phyloP scores from a whole-genome alignment of 495 filamentous ascomycete species.

The Daldinia loculata region DNA sequence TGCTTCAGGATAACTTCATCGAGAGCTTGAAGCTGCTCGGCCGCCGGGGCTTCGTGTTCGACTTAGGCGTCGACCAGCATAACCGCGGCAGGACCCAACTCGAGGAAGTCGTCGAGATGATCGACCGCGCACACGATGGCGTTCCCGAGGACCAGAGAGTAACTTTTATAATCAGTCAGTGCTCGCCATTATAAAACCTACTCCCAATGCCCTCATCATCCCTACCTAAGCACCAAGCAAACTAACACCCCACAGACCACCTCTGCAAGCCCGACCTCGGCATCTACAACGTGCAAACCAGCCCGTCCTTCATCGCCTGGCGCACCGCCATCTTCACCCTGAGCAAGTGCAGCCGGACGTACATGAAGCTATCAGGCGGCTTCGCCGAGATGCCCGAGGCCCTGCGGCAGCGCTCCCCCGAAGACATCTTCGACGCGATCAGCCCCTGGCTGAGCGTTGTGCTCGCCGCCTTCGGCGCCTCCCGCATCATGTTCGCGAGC shows the following conservation, averaged over 20 bases:
- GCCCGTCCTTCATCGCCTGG: slow-evolving; percentile 66
- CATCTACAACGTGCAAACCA: slow-evolving; percentile 59
- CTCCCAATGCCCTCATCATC: neutral
- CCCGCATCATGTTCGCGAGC: slow-evolving; percentile 84
- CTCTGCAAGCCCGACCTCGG: slow-evolving; percentile 85
- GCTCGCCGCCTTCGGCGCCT: slow-evolving; percentile 71
- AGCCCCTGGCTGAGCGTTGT: slow-evolving; percentile 73
- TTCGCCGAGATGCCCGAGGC: slow-evolving; percentile 75
- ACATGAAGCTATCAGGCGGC: slow-evolving; percentile 88
- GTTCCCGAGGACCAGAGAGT: slow-evolving; percentile 66
- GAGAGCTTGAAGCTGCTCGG: slow-evolving; percentile 75
- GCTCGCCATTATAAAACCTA: too few species aligned
- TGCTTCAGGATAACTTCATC: slow-evolving; percentile 67
- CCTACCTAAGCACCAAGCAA: neutral
- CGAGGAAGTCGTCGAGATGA: slow-evolving; percentile 75
- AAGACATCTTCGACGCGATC: slow-evolving; percentile 58
- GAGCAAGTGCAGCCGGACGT: slow-evolving; percentile 66
- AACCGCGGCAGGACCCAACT: slow-evolving; percentile 74
- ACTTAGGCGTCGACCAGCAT: slow-evolving; percentile 81
- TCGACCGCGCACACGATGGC: slow-evolving; percentile 67
- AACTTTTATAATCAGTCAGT: slow-evolving; percentile 72
- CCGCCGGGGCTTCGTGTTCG: slow-evolving; percentile 70
- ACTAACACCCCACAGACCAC: slow-evolving; percentile 66
- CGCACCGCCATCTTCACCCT: slow-evolving; percentile 65
- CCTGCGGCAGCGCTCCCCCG: slow-evolving; percentile 49